Evolutionary conservation across 2,329 filamentous ascomycete genomes (phyloP).

Genomic region (Sporothrix humicola): DNA sequence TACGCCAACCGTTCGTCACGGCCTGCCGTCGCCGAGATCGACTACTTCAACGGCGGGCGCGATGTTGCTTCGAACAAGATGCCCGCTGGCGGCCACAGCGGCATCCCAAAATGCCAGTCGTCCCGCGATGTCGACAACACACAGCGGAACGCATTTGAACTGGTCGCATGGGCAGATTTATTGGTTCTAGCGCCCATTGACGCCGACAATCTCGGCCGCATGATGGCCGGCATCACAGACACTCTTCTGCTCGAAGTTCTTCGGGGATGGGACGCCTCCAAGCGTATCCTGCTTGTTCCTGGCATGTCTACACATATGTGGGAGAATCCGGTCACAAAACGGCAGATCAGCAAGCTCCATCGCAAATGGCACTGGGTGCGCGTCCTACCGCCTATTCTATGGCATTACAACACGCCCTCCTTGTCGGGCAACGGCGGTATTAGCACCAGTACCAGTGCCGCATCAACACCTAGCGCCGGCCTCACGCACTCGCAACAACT

Average conservation of each 20-base stretch:
- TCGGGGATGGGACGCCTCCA: conserved; percentile 84
- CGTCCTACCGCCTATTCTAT: conserved; percentile 79
- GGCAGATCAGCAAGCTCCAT: conserved; percentile 82
- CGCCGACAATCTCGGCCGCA: conserved; percentile 82
- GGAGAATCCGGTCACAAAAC: conserved; percentile 87
- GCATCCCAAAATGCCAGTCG: conserved; percentile 14
- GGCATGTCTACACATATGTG: conserved; percentile 90
- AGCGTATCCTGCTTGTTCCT: conserved; percentile 82
- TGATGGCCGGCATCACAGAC: conserved; percentile 83
- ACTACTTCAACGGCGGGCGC: neutral
- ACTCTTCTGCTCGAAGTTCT: conserved; percentile 81
- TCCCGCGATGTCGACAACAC: conserved; percentile 57
- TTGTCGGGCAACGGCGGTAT: conserved; percentile 5
- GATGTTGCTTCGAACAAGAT: neutral
- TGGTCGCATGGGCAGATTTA: conserved; percentile 87
- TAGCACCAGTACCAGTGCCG: conserved; percentile 44
- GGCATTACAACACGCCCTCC: conserved; percentile 64
- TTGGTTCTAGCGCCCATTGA: conserved; percentile 84
- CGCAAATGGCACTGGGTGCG: conserved; percentile 87
- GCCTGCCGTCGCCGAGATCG: conserved; percentile 33
- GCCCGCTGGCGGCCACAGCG: neutral
- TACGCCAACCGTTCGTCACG: conserved; percentile 60
- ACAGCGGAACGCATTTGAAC: conserved; percentile 62
- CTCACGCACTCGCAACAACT: conserved; percentile 37
- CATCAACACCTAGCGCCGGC: neutral